Percentiles rank a stretch among this genome's conserved stretches.
Evolutionary conservation across 2,329 filamentous ascomycete species (phyloP).

Genomic region (Parafenestella ontariensis): DNA sequence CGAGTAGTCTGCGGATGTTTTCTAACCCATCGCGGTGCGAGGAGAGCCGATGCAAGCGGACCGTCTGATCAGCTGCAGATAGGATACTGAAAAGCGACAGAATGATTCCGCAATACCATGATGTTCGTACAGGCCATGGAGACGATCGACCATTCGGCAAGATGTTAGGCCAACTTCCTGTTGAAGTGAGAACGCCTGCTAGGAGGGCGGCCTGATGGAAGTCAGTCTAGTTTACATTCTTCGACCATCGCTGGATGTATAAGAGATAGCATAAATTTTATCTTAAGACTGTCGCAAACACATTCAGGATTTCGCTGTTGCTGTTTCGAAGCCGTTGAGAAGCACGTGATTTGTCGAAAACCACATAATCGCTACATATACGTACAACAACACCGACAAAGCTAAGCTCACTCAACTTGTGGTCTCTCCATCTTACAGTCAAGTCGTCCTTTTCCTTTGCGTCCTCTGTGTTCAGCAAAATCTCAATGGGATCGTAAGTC

Average conservation of each 20-base stretch:
- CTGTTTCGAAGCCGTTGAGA: background rate
- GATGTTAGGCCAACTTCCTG: constrained; percentile 54
- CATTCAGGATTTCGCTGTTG: too few relatives aligned
- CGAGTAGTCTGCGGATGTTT: constrained; percentile 47
- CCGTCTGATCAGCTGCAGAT: constrained; percentile 52
- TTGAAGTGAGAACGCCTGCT: constrained; percentile 52
- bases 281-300: too few relatives aligned
- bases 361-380: constrained; percentile 1
- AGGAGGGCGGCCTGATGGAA: constrained; percentile 45
- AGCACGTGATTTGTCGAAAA: background rate
- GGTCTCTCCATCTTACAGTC: constrained; percentile 49
- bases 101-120: constrained; percentile 55
- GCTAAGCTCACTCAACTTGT: constrained; percentile 51
- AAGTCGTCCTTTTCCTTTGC: constrained; percentile 43
- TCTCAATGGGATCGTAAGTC: constrained; percentile 48
- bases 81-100: constrained; percentile 61
- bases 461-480: constrained; percentile 48
- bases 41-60: constrained; percentile 53
- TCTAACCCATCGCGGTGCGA: constrained; percentile 49
- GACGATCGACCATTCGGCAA: constrained; percentile 46
- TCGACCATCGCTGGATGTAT: too few relatives aligned
- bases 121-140: constrained; percentile 52
- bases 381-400: constrained; percentile 53
- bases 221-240: background rate
- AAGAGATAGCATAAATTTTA: too few relatives aligned